These are phyloP conservation scores for Colletotrichum liaoningense DNA, from an alignment of 2,329 filamentous ascomycete genomes.

Conservation along the genomic window DNA sequence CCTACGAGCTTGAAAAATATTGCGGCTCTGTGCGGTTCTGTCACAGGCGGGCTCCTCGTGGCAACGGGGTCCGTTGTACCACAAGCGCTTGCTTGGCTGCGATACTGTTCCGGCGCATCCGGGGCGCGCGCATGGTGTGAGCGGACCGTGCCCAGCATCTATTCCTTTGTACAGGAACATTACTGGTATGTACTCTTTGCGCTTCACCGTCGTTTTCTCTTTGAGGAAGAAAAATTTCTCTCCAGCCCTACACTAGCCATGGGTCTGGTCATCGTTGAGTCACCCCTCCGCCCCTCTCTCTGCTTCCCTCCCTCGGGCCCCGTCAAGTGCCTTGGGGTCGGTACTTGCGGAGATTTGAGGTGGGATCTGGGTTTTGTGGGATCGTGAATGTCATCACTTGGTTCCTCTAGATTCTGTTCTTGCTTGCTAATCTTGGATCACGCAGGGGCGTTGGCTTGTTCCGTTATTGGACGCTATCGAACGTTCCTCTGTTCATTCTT, in stretches of 20 bases:
- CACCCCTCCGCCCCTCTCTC: not conserved
- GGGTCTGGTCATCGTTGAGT: not conserved
- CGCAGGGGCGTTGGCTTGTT: constrained; percentile 87
- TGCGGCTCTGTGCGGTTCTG: constrained; percentile 66
- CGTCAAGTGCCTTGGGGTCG: not conserved
- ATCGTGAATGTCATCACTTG: not conserved
- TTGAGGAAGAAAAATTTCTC: not conserved
- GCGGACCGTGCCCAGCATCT: constrained; percentile 83
- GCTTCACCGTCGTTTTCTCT: not conserved
- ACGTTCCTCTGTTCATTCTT: constrained; percentile 88
- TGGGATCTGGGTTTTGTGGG: not conserved
- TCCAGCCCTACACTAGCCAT: constrained; percentile 4
- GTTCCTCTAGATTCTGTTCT: not conserved
- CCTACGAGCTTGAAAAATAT: constrained; percentile 48
- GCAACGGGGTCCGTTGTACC: constrained; percentile 76
- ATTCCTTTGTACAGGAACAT: constrained; percentile 85
- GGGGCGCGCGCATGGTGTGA: constrained; percentile 78
- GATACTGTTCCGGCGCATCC: constrained; percentile 68
- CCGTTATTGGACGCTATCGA: constrained; percentile 88
- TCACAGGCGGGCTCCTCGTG: constrained; percentile 75
- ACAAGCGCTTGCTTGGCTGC: constrained; percentile 78
- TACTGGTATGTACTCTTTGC: constrained; percentile 78
- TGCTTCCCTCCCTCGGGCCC: not conserved
- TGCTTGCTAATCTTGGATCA: constrained; percentile 14
- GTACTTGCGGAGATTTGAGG: constrained; percentile 29